phyloP scores from a whole-genome alignment of 164 flowering plant species.

The Litsea cubeba region DNA sequence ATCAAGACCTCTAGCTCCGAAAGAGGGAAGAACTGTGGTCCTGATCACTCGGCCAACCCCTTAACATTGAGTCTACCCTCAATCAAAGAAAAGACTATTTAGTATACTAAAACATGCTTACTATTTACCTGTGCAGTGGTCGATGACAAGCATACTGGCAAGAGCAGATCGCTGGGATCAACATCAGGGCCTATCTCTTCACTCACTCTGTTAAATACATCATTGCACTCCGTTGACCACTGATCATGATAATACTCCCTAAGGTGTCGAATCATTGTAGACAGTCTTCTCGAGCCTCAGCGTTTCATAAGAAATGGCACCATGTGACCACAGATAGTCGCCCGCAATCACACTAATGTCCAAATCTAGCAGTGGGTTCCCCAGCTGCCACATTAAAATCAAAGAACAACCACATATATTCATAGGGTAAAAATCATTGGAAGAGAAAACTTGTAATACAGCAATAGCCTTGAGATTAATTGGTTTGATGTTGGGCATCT shows the following conservation, averaged over 20 bases:
- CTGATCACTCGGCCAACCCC: too few species aligned
- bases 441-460: background rate
- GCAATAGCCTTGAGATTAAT: constrained; percentile 45
- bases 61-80: too few species aligned
- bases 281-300: constrained; percentile 24
- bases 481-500: constrained; percentile 18
- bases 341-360: constrained; percentile 30
- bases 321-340: constrained; percentile 37
- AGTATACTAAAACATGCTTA: background rate
- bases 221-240: constrained; percentile 22
- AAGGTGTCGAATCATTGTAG: constrained; percentile 24
- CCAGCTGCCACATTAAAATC: constrained; percentile 17
- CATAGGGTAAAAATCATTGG: background rate
- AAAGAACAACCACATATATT: background rate
- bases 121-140: constrained; percentile 11
- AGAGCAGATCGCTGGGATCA: constrained; percentile 19
- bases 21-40: too few species aligned
- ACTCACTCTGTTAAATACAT: constrained; percentile 23
- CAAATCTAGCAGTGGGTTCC: constrained; percentile 38
- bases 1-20: too few species aligned
- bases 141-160: constrained; percentile 20
- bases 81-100: too few species aligned
- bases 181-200: constrained; percentile 25
- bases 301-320: constrained; percentile 34
- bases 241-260: constrained; percentile 14